A percentile compares a stretch with the other conserved stretches of the same genome.
phyloP scores from a whole-genome alignment of 805 yeast species.

The Lipomyces mesembrius region DNA sequence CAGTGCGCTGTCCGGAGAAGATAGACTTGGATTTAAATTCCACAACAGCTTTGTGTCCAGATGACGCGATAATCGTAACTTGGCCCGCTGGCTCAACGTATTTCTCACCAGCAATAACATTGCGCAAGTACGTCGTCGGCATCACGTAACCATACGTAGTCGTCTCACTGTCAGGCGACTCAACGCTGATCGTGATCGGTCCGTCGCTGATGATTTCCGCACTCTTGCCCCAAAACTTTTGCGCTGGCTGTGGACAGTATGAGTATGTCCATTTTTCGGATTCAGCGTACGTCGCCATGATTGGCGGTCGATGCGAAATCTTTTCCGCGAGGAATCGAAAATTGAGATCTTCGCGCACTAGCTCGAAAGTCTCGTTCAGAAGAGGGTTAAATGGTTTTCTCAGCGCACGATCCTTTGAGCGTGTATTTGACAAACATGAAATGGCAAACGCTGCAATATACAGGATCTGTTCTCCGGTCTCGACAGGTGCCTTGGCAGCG shows the following conservation, averaged over 20 bases:
- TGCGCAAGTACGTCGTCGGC: slow-evolving; percentile 81
- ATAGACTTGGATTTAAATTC: slow-evolving; percentile 82
- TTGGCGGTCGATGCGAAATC: slow-evolving; percentile 83
- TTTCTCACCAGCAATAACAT: slow-evolving; percentile 92
- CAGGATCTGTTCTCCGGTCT: slow-evolving; percentile 59
- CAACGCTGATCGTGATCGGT: slow-evolving; percentile 59
- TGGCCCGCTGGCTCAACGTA: slow-evolving; percentile 83
- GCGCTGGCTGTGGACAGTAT: slow-evolving; percentile 66
- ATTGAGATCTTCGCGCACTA: slow-evolving; percentile 82
- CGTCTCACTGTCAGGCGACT: slow-evolving; percentile 47
- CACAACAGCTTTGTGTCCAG: slow-evolving; percentile 70
- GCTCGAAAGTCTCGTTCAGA: slow-evolving; percentile 89
- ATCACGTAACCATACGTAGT: slow-evolving; percentile 68
- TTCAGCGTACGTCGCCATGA: slow-evolving; percentile 81
- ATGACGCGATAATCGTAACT: slow-evolving; percentile 64
- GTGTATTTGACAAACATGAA: slow-evolving; percentile 67
- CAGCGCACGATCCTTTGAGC: slow-evolving; percentile 73
- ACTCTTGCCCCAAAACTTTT: slow-evolving; percentile 94
- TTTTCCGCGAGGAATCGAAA: slow-evolving; percentile 80
- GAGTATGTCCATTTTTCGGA: slow-evolving; percentile 64
- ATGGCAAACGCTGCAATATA: slow-evolving; percentile 83
- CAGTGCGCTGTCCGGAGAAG: slow-evolving; percentile 79
- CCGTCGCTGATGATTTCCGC: slow-evolving; percentile 84
- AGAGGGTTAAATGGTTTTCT: slow-evolving; percentile 96
- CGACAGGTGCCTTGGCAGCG: slow-evolving; percentile 56